Evolutionary conservation across 164 flowering plant species (phyloP).

Genomic region (Cinnamomum micranthum): DNA sequence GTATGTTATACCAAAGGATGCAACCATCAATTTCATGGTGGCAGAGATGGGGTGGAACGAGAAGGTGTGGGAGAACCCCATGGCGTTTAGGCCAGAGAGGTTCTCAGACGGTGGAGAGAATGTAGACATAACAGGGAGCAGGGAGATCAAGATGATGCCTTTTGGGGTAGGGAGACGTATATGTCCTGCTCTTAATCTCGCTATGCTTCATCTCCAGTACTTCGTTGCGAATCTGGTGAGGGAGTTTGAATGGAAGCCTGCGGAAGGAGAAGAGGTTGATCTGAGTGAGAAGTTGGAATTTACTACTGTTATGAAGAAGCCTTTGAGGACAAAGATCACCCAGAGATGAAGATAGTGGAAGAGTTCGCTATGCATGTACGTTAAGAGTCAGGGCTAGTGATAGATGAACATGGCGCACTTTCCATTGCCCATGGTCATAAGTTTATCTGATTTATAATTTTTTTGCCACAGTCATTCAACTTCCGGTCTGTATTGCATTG

Average conservation of each 20-base stretch:
- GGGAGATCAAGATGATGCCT: constrained; percentile 52
- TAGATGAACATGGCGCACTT: too few species aligned
- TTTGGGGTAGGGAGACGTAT: constrained; percentile 43
- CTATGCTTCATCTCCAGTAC: constrained; percentile 22
- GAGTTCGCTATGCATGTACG: too few species aligned
- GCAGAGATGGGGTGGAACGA: constrained; percentile 12
- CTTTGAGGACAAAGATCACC: constrained; percentile 25
- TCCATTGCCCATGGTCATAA: too few species aligned
- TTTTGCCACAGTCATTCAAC: too few species aligned
- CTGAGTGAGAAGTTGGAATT: constrained; percentile 41
- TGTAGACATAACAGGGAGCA: constrained; percentile 7
- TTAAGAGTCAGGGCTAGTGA: too few species aligned
- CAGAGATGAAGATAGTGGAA: background rate
- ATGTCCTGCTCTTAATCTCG: constrained; percentile 22
- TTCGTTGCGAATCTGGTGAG: constrained; percentile 32
- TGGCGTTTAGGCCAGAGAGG: constrained; percentile 8
- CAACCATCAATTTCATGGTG: constrained; percentile 12
- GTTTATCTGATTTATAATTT: too few species aligned
- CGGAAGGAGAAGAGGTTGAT: constrained; percentile 34
- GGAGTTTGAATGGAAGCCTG: constrained; percentile 39
- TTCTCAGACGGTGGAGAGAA: constrained; percentile 1
- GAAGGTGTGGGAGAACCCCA: constrained; percentile 9
- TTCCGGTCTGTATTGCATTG: too few species aligned
- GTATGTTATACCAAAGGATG: background rate
- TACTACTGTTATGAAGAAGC: constrained; percentile 41